Evolutionary conservation across 306 rosid species (phyloP).

Genomic region (Rubus parviflorus): DNA sequence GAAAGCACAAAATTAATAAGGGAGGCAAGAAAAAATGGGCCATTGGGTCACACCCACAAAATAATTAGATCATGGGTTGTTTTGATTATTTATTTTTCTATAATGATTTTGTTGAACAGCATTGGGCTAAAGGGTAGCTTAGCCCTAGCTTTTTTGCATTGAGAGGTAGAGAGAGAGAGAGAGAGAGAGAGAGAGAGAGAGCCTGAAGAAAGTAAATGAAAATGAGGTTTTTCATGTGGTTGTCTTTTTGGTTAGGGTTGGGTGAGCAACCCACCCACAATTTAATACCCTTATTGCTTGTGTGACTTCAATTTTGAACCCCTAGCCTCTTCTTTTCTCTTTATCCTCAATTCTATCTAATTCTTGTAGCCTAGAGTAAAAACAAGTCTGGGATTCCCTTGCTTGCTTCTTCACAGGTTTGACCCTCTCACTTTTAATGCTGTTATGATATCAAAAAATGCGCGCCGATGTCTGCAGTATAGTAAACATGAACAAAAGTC

Average conservation of each 20-base stretch:
- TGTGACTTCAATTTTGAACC: slow-evolving; percentile 12
- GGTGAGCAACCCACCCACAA: slow-evolving; percentile 67
- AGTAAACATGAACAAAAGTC: slow-evolving; percentile 23
- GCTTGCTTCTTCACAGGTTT: slow-evolving; percentile 39
- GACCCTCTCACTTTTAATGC: slow-evolving; percentile 53
- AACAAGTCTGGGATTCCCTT: slow-evolving; percentile 42
- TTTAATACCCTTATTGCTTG: slow-evolving; percentile 31
- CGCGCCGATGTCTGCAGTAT: slow-evolving; percentile 17
- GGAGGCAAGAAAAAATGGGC: neutral
- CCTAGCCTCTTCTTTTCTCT: neutral
- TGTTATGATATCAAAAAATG: slow-evolving; percentile 11
- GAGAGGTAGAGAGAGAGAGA: neutral
- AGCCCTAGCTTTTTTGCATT: neutral
- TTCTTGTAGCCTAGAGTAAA: neutral
- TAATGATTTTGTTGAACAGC: neutral
- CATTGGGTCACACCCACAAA: slow-evolving; percentile 10
- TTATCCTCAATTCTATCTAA: neutral
- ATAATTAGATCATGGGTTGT: neutral
- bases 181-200: neutral
- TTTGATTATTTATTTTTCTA: neutral
- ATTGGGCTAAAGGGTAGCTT: neutral
- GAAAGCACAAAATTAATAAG: neutral
- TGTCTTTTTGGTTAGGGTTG: slow-evolving; percentile 45
- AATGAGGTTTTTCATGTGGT: slow-evolving; percentile 43
- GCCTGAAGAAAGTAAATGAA: slow-evolving; percentile 21